Evolutionary conservation across 371 early-diverging fungal genomes (phyloP).

Genomic region (Actinomucor elegans): DNA sequence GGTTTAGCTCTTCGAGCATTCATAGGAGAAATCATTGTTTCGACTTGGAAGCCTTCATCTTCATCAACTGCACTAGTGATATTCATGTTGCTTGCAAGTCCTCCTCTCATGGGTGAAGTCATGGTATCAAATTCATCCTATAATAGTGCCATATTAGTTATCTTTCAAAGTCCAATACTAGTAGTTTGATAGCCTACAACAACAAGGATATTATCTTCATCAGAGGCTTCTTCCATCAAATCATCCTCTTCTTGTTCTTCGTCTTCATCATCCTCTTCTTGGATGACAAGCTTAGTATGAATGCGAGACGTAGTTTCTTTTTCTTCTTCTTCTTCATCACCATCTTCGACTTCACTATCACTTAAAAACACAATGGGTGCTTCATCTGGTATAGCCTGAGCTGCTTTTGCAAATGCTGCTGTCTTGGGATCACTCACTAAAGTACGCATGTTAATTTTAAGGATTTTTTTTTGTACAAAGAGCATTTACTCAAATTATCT

Average conservation of each 20-base stretch:
- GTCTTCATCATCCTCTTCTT: constrained; percentile 22
- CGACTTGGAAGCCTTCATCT: constrained; percentile 11
- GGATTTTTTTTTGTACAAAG: too few relatives aligned
- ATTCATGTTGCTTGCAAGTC: background rate
- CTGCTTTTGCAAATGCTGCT: constrained; percentile 50
- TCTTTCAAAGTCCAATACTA: background rate
- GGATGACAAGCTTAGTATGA: background rate
- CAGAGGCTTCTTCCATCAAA: constrained; percentile 5
- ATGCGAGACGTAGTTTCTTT: background rate
- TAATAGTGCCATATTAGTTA: background rate
- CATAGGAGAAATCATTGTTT: constrained; percentile 12
- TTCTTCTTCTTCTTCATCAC: background rate
- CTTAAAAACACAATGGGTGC: constrained; percentile 17
- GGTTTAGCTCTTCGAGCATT: constrained; percentile 1
- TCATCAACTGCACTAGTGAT: constrained; percentile 13
- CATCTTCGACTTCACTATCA: constrained; percentile 31
- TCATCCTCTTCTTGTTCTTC: constrained; percentile 8
- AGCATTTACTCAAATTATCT: constrained; percentile 27
- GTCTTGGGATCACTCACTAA: constrained; percentile 42
- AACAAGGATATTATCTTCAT: constrained; percentile 11
- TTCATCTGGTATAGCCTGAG: constrained; percentile 26
- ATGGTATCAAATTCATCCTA: constrained; percentile 10
- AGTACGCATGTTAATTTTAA: too few relatives aligned
- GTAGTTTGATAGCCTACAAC: background rate
- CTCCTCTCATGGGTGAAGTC: constrained; percentile 6